A percentile compares a stretch with the other conserved stretches of the same genome.
Evolutionary conservation across 2,329 filamentous ascomycete genomes (phyloP).

Genomic region (Cordyceps militaris): DNA sequence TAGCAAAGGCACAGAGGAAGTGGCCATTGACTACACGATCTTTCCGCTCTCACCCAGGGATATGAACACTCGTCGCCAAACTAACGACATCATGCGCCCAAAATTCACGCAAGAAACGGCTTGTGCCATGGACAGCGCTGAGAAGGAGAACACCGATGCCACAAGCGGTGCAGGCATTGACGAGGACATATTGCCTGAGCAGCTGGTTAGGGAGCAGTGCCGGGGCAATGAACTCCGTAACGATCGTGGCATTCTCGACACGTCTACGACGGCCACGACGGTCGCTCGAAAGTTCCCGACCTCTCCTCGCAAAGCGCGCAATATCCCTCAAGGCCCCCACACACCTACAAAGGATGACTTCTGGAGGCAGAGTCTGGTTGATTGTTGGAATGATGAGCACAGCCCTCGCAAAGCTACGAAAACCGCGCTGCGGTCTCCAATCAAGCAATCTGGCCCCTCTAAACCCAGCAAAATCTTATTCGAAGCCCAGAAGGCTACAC

Average conservation of each 20-base stretch:
- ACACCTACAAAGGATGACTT: slow-evolving; percentile 49
- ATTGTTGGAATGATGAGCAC: slow-evolving; percentile 59
- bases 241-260: not conserved
- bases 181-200: not conserved
- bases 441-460: slow-evolving; percentile 28
- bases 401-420: slow-evolving; percentile 40
- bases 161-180: not conserved
- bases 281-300: slow-evolving; percentile 16
- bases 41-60: not conserved
- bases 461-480: slow-evolving; percentile 51
- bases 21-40: no score
- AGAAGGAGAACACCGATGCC: not conserved
- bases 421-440: slow-evolving; percentile 21
- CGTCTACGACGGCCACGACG: not conserved
- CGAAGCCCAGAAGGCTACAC: slow-evolving; percentile 49
- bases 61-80: not conserved
- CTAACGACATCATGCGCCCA: not conserved
- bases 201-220: not conserved
- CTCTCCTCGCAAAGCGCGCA: slow-evolving; percentile 26
- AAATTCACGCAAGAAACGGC: not conserved
- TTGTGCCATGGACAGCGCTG: not conserved
- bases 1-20: not conserved
- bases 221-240: not conserved
- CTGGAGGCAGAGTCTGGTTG: slow-evolving; percentile 51
- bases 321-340: slow-evolving; percentile 48